A percentile compares a stretch with the other conserved stretches of the same genome.
Evolutionary conservation across 2,329 filamentous ascomycete species (phyloP).

Genomic region (Paramyrothecium sp.): DNA sequence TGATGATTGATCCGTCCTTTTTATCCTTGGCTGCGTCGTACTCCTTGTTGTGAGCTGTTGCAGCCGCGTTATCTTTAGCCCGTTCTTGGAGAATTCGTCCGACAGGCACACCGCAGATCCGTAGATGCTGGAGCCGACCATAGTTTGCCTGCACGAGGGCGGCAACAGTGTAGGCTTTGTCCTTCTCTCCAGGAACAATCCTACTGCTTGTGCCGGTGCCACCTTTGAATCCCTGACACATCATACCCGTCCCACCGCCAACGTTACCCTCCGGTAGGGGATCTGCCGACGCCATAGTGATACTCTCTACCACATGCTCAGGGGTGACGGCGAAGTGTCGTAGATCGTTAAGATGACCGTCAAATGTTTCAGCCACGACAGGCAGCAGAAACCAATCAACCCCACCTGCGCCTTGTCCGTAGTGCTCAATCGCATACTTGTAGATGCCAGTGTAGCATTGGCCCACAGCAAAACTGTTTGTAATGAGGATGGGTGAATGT

Average conservation of each 20-base stretch:
- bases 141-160: constrained; percentile 64
- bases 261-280: constrained; percentile 57
- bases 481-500: constrained; percentile 59
- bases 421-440: constrained; percentile 48
- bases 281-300: constrained; percentile 46
- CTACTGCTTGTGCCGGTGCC: constrained; percentile 61
- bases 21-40: constrained; percentile 38
- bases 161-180: constrained; percentile 50
- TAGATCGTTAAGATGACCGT: constrained; percentile 57
- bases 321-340: constrained; percentile 51
- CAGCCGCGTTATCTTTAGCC: constrained; percentile 18
- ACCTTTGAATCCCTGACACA: constrained; percentile 63
- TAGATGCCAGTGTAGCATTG: constrained; percentile 51
- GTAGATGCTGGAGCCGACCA: constrained; percentile 52
- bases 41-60: constrained; percentile 8
- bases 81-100: constrained; percentile 53
- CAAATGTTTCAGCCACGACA: constrained; percentile 60
- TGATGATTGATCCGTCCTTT: constrained; percentile 61
- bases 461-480: constrained; percentile 36
- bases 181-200: constrained; percentile 24
- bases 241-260: constrained; percentile 64
- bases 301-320: constrained; percentile 49
- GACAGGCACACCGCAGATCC: constrained; percentile 57
- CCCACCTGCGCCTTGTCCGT: constrained; percentile 32
- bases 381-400: constrained; percentile 55